These are phyloP conservation scores for Helotiales sp. DNA, from an alignment of 2,329 filamentous ascomycete species.

Conservation along the genomic window DNA sequence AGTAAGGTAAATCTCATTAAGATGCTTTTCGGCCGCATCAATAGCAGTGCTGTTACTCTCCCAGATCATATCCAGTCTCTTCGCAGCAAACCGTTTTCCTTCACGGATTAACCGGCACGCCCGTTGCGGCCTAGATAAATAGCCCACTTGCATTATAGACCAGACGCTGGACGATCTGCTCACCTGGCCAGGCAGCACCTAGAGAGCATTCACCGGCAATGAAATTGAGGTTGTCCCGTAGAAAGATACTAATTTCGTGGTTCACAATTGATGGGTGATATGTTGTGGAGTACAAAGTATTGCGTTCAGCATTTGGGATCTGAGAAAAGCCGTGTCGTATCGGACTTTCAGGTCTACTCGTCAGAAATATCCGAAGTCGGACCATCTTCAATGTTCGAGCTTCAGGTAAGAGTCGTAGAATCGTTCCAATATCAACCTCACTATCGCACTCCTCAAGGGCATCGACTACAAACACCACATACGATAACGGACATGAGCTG, in stretches of 20 bases:
- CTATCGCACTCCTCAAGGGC: slow-evolving; percentile 35
- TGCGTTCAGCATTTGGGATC: slow-evolving; percentile 17
- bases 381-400: slow-evolving; percentile 13
- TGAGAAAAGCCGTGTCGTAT: slow-evolving; percentile 22
- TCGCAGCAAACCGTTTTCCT: background rate
- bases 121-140: background rate
- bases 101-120: background rate
- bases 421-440: slow-evolving; percentile 18
- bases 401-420: slow-evolving; percentile 27
- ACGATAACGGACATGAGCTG: background rate
- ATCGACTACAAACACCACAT: slow-evolving; percentile 31
- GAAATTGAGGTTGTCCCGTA: slow-evolving; percentile 14
- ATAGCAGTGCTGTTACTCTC: background rate
- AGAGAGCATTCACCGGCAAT: background rate
- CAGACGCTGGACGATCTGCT: background rate
- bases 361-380: slow-evolving; percentile 30
- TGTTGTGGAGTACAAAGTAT: slow-evolving; percentile 28
- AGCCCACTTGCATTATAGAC: background rate
- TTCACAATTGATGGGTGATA: slow-evolving; percentile 24
- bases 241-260: slow-evolving; percentile 31
- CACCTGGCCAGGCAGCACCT: background rate
- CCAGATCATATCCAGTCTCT: background rate
- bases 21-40: background rate
- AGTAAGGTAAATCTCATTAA: background rate
- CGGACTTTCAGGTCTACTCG: slow-evolving; percentile 31